Base-by-base conservation (phyloP, 345 rosid genomes). In the Citrus inodora region DNA sequence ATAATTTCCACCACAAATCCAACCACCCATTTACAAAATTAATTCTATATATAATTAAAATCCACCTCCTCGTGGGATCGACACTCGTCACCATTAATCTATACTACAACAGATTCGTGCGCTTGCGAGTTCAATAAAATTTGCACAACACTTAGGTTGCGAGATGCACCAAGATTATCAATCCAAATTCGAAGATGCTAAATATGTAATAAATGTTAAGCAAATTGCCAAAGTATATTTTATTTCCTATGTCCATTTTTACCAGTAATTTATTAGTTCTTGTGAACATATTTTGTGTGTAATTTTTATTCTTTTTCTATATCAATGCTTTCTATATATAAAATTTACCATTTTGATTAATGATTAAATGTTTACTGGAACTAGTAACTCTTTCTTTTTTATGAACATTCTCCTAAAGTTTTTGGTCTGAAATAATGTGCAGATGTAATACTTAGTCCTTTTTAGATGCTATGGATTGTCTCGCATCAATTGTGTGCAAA, bases 161-260 rank as follows among this genome's bases (percentile, higher is more conserved):
- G 7, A 91, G 98, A 84, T 94, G 98, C 87, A 96, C 98, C 8
- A 94, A 96, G 89, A 96, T 96, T 0, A 96, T 96, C 67, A 96
- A 83, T 77, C 98, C 98, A 13, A 96, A 96, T 78, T 90, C 99
- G 98, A 96, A 61, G 99, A 96, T 32, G 97, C 99, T 25, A 96
- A 96, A 74, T 96, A 96, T 82, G 98, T 94, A 2, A 96, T 96
- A 17, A 96, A 96, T 81, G 98, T 96, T 62, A 96, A 94, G 84
- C 98, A 96, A 85, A 96, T 94, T 74, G 99, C 99, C 2, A 94
- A 92, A 97, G 99, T 91, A 70, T 77, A 4, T n/a, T 82, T 35
- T 19, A 66, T 11, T 62, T 62, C 13, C 2, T 38, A 10, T 8
- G 42, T 55, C 48, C 7, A 28, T 32, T 17, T n/a, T 17, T 48